A percentile compares a stretch with the other conserved stretches of the same genome.
Evolutionary conservation across 352 stramenopile genomes (phyloP).

Genomic region (Globisporangium spiculum): DNA sequence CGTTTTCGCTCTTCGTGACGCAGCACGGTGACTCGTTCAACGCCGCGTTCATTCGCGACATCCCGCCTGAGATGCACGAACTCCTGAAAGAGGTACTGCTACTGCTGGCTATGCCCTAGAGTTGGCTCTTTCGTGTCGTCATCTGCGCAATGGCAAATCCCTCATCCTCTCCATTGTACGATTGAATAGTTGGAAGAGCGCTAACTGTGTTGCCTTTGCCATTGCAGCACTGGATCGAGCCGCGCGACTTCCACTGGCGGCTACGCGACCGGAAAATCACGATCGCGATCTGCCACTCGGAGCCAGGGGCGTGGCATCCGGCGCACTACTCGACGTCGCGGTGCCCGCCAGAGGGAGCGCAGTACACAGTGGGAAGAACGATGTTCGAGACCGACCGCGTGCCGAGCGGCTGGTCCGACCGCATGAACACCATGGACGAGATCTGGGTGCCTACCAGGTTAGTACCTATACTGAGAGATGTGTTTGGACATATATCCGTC

Average conservation of each 20-base stretch:
- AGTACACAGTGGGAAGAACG: conserved; percentile 83
- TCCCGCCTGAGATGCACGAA: conserved; percentile 43
- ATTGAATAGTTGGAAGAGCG: background rate
- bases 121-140: background rate
- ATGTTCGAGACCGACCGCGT: conserved; percentile 96
- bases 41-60: conserved; percentile 58
- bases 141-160: background rate
- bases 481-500: background rate
- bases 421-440: conserved; percentile 92
- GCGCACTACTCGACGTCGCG: conserved; percentile 63
- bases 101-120: background rate
- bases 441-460: conserved; percentile 90
- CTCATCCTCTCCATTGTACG: background rate
- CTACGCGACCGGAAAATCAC: conserved; percentile 37
- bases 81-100: conserved; percentile 37
- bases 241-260: conserved; percentile 63
- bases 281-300: conserved; percentile 90
- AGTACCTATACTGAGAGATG: background rate
- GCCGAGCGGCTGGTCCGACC: conserved; percentile 80
- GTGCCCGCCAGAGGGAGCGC: conserved; percentile 49
- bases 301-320: conserved; percentile 90
- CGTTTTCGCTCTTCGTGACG: conserved; percentile 64
- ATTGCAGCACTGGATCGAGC: conserved; percentile 66
- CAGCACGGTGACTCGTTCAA: conserved; percentile 70
- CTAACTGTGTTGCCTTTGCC: conserved; percentile 7